These are phyloP conservation scores for Nicotiana tomentosiformis DNA, from an alignment of 257 asterid genomes.

Conservation along the genomic window DNA sequence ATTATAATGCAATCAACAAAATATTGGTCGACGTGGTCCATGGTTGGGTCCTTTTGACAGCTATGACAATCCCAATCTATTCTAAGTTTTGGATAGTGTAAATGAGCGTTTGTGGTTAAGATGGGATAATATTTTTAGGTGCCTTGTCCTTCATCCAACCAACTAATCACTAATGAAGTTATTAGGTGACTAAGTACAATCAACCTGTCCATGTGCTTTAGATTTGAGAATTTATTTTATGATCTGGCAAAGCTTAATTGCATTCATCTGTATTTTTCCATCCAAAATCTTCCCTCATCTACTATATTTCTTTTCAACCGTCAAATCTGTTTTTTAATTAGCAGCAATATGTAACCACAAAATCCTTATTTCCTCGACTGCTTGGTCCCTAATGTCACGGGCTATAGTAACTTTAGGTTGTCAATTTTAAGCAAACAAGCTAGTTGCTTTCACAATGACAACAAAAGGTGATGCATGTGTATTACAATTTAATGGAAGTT, in stretches of 20 bases:
- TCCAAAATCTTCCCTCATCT: background rate
- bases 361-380: background rate
- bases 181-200: conserved; percentile 15
- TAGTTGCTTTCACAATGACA: conserved; percentile 3
- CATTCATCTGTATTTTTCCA: background rate
- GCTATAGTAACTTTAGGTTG: background rate
- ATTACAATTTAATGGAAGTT: background rate
- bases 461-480: background rate
- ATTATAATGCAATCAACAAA: conserved; percentile 1
- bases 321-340: background rate
- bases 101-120: conserved; percentile 10
- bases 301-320: background rate
- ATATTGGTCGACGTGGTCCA: conserved; percentile 10
- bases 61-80: background rate
- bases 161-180: background rate
- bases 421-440: background rate
- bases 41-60: conserved; percentile 18
- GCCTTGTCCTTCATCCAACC: background rate
- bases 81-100: background rate
- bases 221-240: background rate
- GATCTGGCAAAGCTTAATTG: conserved; percentile 6
- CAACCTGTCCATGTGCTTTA: conserved; percentile 20
- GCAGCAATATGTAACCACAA: background rate
- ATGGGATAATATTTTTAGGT: background rate
- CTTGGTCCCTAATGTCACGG: conserved; percentile 9